A percentile compares a stretch with the other conserved stretches of the same genome.
Evolutionary conservation across 768 basidiomycete species (phyloP).

Genomic region (Chalciporus pseudorubinellus): DNA sequence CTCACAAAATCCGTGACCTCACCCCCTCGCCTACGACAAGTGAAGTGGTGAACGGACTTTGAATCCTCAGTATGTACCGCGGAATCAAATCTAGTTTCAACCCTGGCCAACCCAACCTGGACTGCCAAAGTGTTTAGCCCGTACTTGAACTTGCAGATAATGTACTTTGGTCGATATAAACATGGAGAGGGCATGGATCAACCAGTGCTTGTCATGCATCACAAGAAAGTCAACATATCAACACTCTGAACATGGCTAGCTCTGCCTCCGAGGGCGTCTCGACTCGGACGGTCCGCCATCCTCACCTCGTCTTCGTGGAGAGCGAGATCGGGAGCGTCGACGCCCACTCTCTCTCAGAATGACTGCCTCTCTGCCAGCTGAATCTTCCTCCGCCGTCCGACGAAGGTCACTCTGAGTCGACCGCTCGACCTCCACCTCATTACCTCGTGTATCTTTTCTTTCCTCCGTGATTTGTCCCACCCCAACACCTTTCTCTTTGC

Average conservation of each 20-base stretch:
- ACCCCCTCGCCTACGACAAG: background rate
- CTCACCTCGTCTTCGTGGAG: slow-evolving; percentile 20
- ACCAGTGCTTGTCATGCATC: background rate
- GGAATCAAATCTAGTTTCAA: background rate
- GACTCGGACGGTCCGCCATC: background rate
- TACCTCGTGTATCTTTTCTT: background rate
- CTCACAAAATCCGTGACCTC: background rate
- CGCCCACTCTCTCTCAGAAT: background rate
- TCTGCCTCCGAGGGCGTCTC: background rate
- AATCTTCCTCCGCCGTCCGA: background rate
- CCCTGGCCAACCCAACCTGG: too few species aligned
- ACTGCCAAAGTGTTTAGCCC: too few species aligned
- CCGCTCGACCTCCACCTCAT: background rate
- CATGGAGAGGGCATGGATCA: too few species aligned
- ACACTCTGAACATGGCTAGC: background rate
- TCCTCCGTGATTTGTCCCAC: background rate
- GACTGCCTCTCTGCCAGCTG: background rate
- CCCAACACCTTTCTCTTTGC: slow-evolving; percentile 5
- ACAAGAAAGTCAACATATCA: background rate
- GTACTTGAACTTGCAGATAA: too few species aligned
- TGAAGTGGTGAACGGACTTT: slow-evolving; percentile 20
- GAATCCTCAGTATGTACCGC: slow-evolving; percentile 1
- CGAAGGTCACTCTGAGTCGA: background rate
- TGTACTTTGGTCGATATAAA: too few species aligned
- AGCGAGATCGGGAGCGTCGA: slow-evolving; percentile 28